Evolutionary conservation across 345 rosid species (phyloP), one percentile per base, ranked within the genome.

Genomic region (Eucalyptus marginata): DNA sequence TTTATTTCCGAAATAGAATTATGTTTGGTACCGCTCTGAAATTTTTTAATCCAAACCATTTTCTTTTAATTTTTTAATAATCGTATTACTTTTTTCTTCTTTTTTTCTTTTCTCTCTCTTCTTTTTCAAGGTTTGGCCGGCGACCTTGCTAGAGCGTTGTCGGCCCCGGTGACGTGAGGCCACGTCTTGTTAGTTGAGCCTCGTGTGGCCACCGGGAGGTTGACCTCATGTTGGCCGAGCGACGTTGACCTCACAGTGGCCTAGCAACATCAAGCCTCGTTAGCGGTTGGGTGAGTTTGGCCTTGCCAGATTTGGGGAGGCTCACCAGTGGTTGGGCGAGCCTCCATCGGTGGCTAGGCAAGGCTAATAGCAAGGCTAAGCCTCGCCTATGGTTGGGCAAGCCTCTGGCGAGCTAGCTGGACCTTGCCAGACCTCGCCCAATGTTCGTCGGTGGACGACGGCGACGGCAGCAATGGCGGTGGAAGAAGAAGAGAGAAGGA

Each of bases 401-500:
- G 10, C 9, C 22, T 18, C 2, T 3, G 2, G 8, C 0, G 56
- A 52, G 58, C 58, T 52, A 0, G 3, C 0, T 52, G 0, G 4
- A 52, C 56, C 56, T 52, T 7, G 10, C 0, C 0, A 0, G 2
- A 52, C 25, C 25, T 20, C 25, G 0, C 58, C 56, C 2, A 52
- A 52, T 20, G 58, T 52, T 52, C 0, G 5, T 20, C 0, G 0
- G 1, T 2, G 10, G 25, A 0, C 0, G 9, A 3, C 0, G 24
- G 2, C 0, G 2, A 8, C 0, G 4, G 8, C 2, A 0, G 8
- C 0, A 0, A 3, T 1, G 1, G 8, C 0, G 0, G 3, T 1
- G 1, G 0, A 52, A 52, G 25, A 52, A 52, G 58, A 52, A 52
- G 58, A 52, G 25, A 52, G 25, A 52, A 52, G 25, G 58, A 52